A percentile compares a stretch with the other conserved stretches of the same genome.
phyloP scores from a whole-genome alignment of 2,329 filamentous ascomycete genomes.

The Juglanconis juglandina region DNA sequence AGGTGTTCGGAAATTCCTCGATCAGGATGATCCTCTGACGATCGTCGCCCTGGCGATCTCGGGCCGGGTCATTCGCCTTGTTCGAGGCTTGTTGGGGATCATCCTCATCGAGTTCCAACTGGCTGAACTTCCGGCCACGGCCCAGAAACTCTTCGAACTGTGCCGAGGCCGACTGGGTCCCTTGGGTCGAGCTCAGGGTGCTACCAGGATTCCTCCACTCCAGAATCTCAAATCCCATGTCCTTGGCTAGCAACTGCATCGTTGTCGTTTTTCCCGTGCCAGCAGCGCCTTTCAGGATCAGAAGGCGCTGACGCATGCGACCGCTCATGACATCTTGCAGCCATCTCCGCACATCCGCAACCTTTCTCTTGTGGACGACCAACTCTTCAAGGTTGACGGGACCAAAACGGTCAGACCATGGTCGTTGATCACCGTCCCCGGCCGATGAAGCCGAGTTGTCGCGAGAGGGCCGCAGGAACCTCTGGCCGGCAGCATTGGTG shows the following conservation, averaged over 20 bases:
- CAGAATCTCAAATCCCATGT: slow-evolving; percentile 72
- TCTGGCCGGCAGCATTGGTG: slow-evolving; percentile 41
- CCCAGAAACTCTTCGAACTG: slow-evolving; percentile 93
- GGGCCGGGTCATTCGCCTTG: slow-evolving; percentile 16
- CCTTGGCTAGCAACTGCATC: slow-evolving; percentile 69
- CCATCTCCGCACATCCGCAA: slow-evolving; percentile 81
- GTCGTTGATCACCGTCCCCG: slow-evolving; percentile 53
- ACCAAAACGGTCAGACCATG: slow-evolving; percentile 85
- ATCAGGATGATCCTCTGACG: slow-evolving; percentile 63
- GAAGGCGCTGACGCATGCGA: slow-evolving; percentile 63
- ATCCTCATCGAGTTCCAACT: slow-evolving; percentile 49
- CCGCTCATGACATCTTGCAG: slow-evolving; percentile 70
- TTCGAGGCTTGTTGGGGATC: slow-evolving; percentile 23
- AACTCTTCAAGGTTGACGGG: slow-evolving; percentile 76
- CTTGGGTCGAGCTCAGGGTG: slow-evolving; percentile 53
- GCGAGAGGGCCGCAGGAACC: slow-evolving; percentile 46
- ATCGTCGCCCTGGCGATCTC: slow-evolving; percentile 1
- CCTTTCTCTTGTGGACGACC: slow-evolving; percentile 92
- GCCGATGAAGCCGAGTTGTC: slow-evolving; percentile 25
- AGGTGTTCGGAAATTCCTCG: slow-evolving; percentile 79
- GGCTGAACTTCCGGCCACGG: slow-evolving; percentile 75
- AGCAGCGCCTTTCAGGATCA: slow-evolving; percentile 85
- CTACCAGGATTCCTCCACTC: slow-evolving; percentile 87
- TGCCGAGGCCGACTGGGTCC: slow-evolving; percentile 66
- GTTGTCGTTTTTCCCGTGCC: slow-evolving; percentile 93